A percentile compares a stretch with the other conserved stretches of the same genome.
These are phyloP conservation scores for Setomelanomma holmii DNA, from an alignment of 2,329 filamentous ascomycete species.

Conservation along the genomic window DNA sequence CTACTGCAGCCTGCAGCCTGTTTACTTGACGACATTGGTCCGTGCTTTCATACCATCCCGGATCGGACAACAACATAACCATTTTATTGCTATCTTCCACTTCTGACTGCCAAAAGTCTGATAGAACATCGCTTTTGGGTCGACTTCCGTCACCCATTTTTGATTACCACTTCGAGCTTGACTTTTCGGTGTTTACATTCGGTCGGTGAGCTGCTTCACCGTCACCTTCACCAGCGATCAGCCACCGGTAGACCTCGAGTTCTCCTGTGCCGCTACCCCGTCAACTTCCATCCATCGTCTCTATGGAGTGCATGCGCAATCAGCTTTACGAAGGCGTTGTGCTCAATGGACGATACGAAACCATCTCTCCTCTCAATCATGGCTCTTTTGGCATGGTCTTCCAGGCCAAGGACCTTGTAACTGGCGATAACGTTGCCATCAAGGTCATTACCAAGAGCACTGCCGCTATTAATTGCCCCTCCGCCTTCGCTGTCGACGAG, in stretches of 20 bases:
- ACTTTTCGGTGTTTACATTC: conserved; percentile 22
- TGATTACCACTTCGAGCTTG: conserved; percentile 39
- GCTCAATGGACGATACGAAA: conserved; percentile 88
- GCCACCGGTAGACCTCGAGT: conserved; percentile 47
- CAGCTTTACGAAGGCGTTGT: conserved; percentile 80
- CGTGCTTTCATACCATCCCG: conserved; percentile 23
- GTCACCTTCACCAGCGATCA: conserved; percentile 30
- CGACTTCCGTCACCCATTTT: conserved; percentile 43
- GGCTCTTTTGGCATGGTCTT: conserved; percentile 99
- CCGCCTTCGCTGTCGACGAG: conserved; percentile 78
- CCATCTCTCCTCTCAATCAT: conserved; percentile 93
- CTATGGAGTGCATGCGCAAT: conserved; percentile 87
- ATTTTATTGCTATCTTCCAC: conserved; percentile 47
- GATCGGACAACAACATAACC: conserved; percentile 29
- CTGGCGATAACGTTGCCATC: conserved; percentile 84
- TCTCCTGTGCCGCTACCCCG: conserved; percentile 33
- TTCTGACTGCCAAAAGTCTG: conserved; percentile 45
- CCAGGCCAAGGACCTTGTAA: conserved; percentile 80
- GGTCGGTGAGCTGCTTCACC: conserved; percentile 28
- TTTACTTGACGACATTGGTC: conserved; percentile 42
- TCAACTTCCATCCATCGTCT: conserved; percentile 23
- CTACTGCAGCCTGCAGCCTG: conserved; percentile 28
- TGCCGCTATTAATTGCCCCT: conserved; percentile 64
- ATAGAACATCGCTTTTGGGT: conserved; percentile 48
- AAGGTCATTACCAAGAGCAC: conserved; percentile 92